Base-by-base conservation (phyloP, 768 basidiomycete species). In the Wakefieldia striispora region DNA sequence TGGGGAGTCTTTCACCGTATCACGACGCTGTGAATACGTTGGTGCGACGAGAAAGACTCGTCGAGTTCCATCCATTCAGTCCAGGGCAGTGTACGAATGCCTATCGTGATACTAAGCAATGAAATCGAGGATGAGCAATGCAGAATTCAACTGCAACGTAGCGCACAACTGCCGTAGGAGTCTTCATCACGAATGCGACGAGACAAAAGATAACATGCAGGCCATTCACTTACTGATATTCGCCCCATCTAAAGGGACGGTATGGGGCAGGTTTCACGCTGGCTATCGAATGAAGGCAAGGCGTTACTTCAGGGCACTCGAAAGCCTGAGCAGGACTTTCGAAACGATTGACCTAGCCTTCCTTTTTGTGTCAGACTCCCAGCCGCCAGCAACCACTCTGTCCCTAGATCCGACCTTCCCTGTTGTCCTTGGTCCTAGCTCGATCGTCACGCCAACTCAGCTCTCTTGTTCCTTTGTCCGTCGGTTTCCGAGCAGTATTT, bases 1-100 rank as follows among this genome's bases (percentile, higher is more conserved):
- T 72, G 16, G 70, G 67, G 23, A 71, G 63, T 44, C 52, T 71
- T 37, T 62, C 67, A 10, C 70, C 71, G 5, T 72, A 73, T 50
- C 60, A 59, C 27, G 57, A 60, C 45, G 64, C 61, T 12, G 35
- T 80, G 79, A 40, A 91, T 81, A 12, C 68, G 70, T 61, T 86
- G 78, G 58, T 83, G 84, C 24, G 58, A 56, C 12, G 70, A 64
- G 59, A 81, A 86, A 42, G 79, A 71, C 45, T 78, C 72, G 66
- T 89, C 87, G 27, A 88, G 73, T 70, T 90, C 85, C 45, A 88
- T 82, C 87, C 88, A 90, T 44, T 85, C 80, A 16, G 76, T 72
- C 82, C 83, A 90, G 7, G 72, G 72, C 85, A 90, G 87, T 41
- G 65, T 73, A 21, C 82, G 77, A 56, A 87, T 79, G 52, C 83